Evolutionary conservation across 345 rosid genomes (phyloP), one percentile per base, ranked within the genome.

Genomic region (Melaleuca alternifolia): DNA sequence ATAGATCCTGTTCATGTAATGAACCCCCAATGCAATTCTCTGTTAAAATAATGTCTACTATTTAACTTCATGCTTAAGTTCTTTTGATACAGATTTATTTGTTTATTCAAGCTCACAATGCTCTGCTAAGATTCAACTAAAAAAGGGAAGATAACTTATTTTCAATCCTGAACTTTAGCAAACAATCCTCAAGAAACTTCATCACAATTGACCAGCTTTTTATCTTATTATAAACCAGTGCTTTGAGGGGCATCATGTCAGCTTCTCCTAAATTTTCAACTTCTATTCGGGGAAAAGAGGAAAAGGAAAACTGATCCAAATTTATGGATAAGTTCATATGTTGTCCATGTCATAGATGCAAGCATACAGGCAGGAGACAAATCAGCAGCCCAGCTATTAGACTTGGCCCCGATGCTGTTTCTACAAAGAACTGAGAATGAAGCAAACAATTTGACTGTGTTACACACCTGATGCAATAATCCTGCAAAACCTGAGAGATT

Each of bases 381-480:
- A 65, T 18, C 77, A 8, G 77, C 46, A 65, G 77, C 77, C 77
- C 79, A 65, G 37, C 33, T 33, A 33, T 65, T 33, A 65, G 79
- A 65, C 46, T 65, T 65, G 46, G 79, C 79, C 79, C 23, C 24
- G 10, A 33, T 1, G 79, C 46, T 65, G 3, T 33, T 24, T 65
- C 79, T 33, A 65, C 77, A 65, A 30, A 65, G 46, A 65, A 65
- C 6, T 65, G 12, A 33, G 23, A 65, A 23, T 28, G 79, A 65
- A 65, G 79, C 46, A 16, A 65, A 65, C 79, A 7, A 65, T 16
- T 23, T 33, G 7, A 65, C 41, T 61, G 46, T 37, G 46, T 65
- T 65, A 28, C 77, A 24, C 54, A 90, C 90, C 90, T 87, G 86
- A 76, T 88, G 62, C 82, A 81, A 84, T 77, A 54, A 26, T 11